These are phyloP conservation scores for Moniliella sp. DNA, from an alignment of 1,284 basidiomycete species.

Conservation along the genomic window DNA sequence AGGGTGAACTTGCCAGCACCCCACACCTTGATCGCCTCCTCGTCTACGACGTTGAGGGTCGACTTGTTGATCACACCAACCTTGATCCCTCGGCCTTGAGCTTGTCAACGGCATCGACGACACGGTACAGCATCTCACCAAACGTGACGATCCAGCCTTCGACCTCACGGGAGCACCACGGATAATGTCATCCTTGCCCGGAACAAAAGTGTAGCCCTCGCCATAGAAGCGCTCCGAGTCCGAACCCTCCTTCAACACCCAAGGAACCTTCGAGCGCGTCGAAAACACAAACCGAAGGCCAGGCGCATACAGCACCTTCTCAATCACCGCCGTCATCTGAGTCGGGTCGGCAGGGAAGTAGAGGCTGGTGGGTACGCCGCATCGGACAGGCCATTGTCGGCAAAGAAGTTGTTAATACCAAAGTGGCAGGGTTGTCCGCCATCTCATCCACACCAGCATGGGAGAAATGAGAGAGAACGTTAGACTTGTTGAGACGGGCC, in stretches of 20 bases:
- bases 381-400: constrained; percentile 60
- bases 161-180: constrained; percentile 46
- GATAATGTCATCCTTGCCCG: constrained; percentile 58
- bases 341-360: constrained; percentile 64
- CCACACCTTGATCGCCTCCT: constrained; percentile 50
- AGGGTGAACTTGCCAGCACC: constrained; percentile 55
- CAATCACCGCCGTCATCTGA: constrained; percentile 56
- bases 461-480: constrained; percentile 63
- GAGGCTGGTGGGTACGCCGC: constrained; percentile 46
- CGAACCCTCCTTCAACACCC: constrained; percentile 55
- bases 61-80: constrained; percentile 65
- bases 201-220: constrained; percentile 51
- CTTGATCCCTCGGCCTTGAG: constrained; percentile 50
- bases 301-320: constrained; percentile 55
- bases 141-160: constrained; percentile 48
- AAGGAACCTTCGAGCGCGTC: constrained; percentile 63
- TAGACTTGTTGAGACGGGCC: constrained; percentile 44
- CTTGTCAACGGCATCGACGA: constrained; percentile 55
- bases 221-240: constrained; percentile 47
- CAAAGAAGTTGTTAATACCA: constrained; percentile 56
- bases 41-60: constrained; percentile 53
- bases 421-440: constrained; percentile 47
- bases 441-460: constrained; percentile 54
- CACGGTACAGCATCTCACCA: constrained; percentile 53
- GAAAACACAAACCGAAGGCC: constrained; percentile 64